Evolutionary conservation across 169 alveolate genomes (phyloP).

Genomic region (Plasmodium fragile): DNA sequence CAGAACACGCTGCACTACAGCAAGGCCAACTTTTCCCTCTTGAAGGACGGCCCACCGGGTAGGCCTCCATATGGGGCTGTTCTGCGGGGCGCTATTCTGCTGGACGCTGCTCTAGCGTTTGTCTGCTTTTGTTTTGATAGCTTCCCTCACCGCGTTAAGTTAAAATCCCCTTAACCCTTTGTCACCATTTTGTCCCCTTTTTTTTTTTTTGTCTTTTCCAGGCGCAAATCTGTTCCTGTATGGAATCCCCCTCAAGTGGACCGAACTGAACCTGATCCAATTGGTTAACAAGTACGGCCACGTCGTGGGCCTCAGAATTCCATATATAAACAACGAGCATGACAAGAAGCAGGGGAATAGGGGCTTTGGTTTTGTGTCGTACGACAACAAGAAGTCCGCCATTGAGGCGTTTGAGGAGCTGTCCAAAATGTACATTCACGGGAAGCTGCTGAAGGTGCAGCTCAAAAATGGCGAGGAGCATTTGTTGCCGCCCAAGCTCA

Average conservation of each 20-base stretch:
- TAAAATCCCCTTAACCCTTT: not conserved
- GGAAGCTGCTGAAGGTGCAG: conserved; percentile 81
- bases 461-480: conserved; percentile 83
- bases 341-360: conserved; percentile 80
- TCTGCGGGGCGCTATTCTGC: not conserved
- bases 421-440: conserved; percentile 80
- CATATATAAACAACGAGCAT: conserved; percentile 77
- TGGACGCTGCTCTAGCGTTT: not conserved
- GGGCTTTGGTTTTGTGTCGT: conserved; percentile 84
- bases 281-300: conserved; percentile 83
- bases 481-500: conserved; percentile 76
- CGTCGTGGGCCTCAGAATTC: conserved; percentile 85
- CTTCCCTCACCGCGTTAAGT: not conserved
- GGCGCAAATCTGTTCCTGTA: conserved; percentile 84
- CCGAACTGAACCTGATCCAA: conserved; percentile 81
- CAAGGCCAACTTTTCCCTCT: conserved; percentile 82
- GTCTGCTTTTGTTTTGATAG: not conserved
- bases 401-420: conserved; percentile 84
- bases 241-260: conserved; percentile 84
- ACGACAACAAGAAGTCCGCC: conserved; percentile 82
- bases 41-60: conserved; percentile 88
- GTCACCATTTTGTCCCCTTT: not conserved
- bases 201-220: conserved; percentile 8
- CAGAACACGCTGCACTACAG: conserved; percentile 74
- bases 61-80: not conserved